Base-by-base conservation (phyloP, 2,329 filamentous ascomycete species). In the Botrytis elliptica region DNA sequence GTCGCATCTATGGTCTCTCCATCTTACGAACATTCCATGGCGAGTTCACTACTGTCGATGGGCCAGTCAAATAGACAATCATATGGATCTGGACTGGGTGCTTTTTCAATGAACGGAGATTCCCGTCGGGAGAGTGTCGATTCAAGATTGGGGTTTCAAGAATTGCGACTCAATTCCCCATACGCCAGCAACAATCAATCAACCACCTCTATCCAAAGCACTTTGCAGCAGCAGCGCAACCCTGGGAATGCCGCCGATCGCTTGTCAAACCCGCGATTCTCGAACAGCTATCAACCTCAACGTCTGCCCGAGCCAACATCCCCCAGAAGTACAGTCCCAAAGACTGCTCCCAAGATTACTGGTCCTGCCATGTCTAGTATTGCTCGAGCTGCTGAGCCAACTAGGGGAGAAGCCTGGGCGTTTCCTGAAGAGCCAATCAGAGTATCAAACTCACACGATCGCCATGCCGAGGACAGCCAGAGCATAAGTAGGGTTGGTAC, bases 371-470 rank as follows among this genome's bases (percentile, higher is more conserved):
- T 84, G 71, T 88, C 86, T 83, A 89, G 84, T 79, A 93, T 87
- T 84, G 91, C 88, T 79, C 90, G 85, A 77, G 93, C 93, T 57
- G 90, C 92, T 44, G 91, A 93, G 81, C 92, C 93, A 8, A 95
- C 92, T 18, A 94, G 94, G 82, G 93, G 93, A 80, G 92, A 92
- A 81, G 91, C 93, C 7, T 95, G 93, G 92, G 93, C 93, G 77
- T 95, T 95, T 57, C 92, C 93, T 1, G 92, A 93, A 79, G 89
- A 92, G 71, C 88, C 90, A 70, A 89, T 92, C 74, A 83, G 86
- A 72, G 80, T 85, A 66, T 83, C 84, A 9, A 86, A 80, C 74
- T 84, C 82, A 52, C 86, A 85, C 60, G 80, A 85, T 73, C 83
- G 82, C 46, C 85, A 84, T 25, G 86, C 84, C 76, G 87, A 86